Percentiles rank a stretch among this genome's conserved stretches.
Conservation (phyloP, 2,329 filamentous ascomycete species). For the Pyrenophora seminiperda region DNA sequence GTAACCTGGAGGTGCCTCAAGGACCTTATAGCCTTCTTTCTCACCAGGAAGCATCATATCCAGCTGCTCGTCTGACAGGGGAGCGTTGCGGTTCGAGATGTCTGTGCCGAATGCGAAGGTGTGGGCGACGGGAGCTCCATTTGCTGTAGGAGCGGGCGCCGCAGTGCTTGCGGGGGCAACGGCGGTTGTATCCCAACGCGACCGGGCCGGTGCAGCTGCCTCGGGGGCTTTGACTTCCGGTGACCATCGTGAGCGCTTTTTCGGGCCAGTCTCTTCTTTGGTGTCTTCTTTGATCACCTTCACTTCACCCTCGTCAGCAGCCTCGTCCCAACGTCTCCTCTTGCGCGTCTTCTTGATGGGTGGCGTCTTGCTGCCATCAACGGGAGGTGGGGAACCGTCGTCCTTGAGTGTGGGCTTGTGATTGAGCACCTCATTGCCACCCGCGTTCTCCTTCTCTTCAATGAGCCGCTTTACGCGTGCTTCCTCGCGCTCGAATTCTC, state of each 20-base stretch:
- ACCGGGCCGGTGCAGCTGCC: slow-evolving; percentile 50
- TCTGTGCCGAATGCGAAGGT: slow-evolving; percentile 78
- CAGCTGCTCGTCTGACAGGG: slow-evolving; percentile 91
- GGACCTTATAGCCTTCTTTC: slow-evolving; percentile 87
- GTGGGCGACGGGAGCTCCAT: slow-evolving; percentile 42
- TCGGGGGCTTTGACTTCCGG: slow-evolving; percentile 66
- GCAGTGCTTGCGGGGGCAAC: slow-evolving; percentile 30
- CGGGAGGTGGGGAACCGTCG: slow-evolving; percentile 58
- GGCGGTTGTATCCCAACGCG: slow-evolving; percentile 45
- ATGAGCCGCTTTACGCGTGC: slow-evolving; percentile 82
- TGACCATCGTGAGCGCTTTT: slow-evolving; percentile 76
- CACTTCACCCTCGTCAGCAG: slow-evolving; percentile 49
- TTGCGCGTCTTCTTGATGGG: slow-evolving; percentile 65
- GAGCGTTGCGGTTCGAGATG: slow-evolving; percentile 75
- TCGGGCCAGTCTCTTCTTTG: slow-evolving; percentile 27
- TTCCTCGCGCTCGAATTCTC: slow-evolving; percentile 92
- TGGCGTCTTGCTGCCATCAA: slow-evolving; percentile 72
- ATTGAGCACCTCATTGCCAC: slow-evolving; percentile 65
- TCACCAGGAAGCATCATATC: slow-evolving; percentile 88
- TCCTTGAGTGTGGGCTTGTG: slow-evolving; percentile 76
- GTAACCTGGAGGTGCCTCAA: slow-evolving; percentile 90
- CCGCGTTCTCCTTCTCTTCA: slow-evolving; percentile 70
- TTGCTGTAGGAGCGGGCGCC: slow-evolving; percentile 31
- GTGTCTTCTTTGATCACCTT: slow-evolving; percentile 20
- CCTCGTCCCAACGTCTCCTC: slow-evolving; percentile 95